Evolutionary conservation across 257 asterid species (phyloP), one percentile per base, ranked within the genome.

Genomic region (Solanum pinnatisectum): DNA sequence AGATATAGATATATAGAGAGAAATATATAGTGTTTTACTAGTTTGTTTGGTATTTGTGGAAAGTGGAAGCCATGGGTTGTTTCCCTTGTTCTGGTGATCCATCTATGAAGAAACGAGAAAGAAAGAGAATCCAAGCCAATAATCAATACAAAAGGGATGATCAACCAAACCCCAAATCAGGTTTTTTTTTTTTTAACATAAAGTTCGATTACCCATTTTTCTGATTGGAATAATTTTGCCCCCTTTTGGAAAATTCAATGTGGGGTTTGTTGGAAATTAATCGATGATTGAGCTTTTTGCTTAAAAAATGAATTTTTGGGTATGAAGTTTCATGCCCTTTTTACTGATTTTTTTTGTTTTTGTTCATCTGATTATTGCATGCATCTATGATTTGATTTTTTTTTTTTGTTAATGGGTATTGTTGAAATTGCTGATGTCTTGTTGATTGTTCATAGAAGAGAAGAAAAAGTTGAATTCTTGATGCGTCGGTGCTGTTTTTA

Each of bases 81-180:
- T 94, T 95, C 90, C 92, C 84, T 90, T 93, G 98, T 88, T 90
- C 94, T 6, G 92, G 96, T 22, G 94, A 91, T 87, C 89, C 96
- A 78, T 90, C 98, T 22, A 68, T 78, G 13, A 91, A 89, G 90
- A 92, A 90, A 86, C 79, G 89, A 39, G 87, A 89, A 56, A 93
- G 81, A 86, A 90, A 77, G 68, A 90, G 90, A 46, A 77, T 87
- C 71, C 49, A 35, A 25, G 22, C n/a, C 14, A 85, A 81, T 63
- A 83, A 89, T 89, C 93, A 88, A 22, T 16, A 39, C 35, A 90
- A 73, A 86, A 79, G 85, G 40, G 91, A 90, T 71, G 94, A 93
- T 89, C 92, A 87, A 87, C 79, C 81, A 67, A 88, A 89, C 15
- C 87, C 88, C 87, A 89, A 74, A 68, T 90, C 93, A 85, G 90